These are phyloP conservation scores for Arthroderma sp. DNA, from an alignment of 2,329 filamentous ascomycete species.

Conservation along the genomic window DNA sequence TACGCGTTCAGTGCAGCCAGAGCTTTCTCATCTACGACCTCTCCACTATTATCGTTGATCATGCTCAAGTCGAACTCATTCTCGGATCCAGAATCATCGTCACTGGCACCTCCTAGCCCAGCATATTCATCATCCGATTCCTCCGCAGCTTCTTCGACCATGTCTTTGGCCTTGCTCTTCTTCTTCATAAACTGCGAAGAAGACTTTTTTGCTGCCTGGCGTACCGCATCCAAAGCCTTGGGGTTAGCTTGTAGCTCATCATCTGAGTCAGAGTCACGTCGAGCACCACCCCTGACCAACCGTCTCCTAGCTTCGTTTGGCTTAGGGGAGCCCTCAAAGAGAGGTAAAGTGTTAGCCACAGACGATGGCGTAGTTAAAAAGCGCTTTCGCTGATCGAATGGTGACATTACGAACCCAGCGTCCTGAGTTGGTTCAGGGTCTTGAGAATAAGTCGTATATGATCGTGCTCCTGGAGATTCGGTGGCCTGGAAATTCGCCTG, in stretches of 20 bases:
- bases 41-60: slow-evolving; percentile 71
- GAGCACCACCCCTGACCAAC: slow-evolving; percentile 35
- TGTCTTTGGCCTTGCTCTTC: slow-evolving; percentile 71
- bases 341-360: slow-evolving; percentile 56
- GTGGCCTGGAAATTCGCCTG: slow-evolving; percentile 22
- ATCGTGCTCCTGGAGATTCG: slow-evolving; percentile 23
- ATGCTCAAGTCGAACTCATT: slow-evolving; percentile 69
- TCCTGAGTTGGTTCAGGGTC: slow-evolving; percentile 70
- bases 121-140: slow-evolving; percentile 98
- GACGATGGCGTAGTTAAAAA: slow-evolving; percentile 54
- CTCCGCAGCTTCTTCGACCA: slow-evolving; percentile 86
- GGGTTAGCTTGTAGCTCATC: slow-evolving; percentile 29
- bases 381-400: slow-evolving; percentile 52
- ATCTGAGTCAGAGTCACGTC: slow-evolving; percentile 34
- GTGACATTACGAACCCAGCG: slow-evolving; percentile 57
- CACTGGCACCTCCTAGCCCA: slow-evolving; percentile 76
- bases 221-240: slow-evolving; percentile 44
- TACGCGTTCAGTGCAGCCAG: slow-evolving; percentile 82
- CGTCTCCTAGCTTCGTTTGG: slow-evolving; percentile 40
- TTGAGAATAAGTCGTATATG: slow-evolving; percentile 52
- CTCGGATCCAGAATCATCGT: slow-evolving; percentile 68
- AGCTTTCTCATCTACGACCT: slow-evolving; percentile 65
- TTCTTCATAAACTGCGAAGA: slow-evolving; percentile 61
- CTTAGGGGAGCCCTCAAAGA: slow-evolving; percentile 50
- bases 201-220: slow-evolving; percentile 45